These are phyloP conservation scores for Tricholoma matsutake DNA, from an alignment of 768 basidiomycete genomes.

Conservation along the genomic window DNA sequence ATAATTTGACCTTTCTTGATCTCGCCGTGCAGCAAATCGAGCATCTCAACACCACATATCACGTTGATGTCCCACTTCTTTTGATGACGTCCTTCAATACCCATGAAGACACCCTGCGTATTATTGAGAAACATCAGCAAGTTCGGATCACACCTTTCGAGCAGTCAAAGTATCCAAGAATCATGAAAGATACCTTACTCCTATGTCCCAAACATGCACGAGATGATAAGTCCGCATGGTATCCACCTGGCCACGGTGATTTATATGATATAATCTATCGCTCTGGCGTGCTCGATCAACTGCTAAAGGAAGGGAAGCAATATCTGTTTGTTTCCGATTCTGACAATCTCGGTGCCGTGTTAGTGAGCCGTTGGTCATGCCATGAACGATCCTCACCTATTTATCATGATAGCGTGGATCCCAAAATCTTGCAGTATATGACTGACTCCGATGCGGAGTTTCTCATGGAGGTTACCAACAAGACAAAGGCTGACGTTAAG, in stretches of 20 bases:
- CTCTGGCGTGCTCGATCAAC: constrained; percentile 73
- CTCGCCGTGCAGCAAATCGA: constrained; percentile 83
- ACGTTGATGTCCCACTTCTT: constrained; percentile 80
- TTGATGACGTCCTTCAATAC: constrained; percentile 96
- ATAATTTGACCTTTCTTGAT: constrained; percentile 87
- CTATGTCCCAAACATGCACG: constrained; percentile 64
- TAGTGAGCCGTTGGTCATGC: constrained; percentile 43
- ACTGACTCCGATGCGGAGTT: constrained; percentile 71
- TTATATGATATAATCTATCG: constrained; percentile 76
- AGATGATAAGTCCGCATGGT: constrained; percentile 80
- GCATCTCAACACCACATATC: constrained; percentile 70
- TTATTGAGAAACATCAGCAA: constrained; percentile 87
- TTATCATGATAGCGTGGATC: constrained; percentile 56
- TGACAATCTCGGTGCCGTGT: constrained; percentile 82
- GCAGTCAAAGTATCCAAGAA: constrained; percentile 84
- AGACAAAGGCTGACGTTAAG: constrained; percentile 76
- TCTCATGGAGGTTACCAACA: constrained; percentile 88
- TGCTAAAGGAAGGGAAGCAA: constrained; percentile 81
- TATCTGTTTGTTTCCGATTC: constrained; percentile 89
- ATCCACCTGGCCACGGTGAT: constrained; percentile 88
- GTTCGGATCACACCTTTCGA: constrained; percentile 79
- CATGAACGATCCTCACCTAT: background rate
- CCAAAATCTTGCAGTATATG: constrained; percentile 78
- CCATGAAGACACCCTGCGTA: constrained; percentile 80
- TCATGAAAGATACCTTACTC: constrained; percentile 72